Percentiles rank a stretch among this genome's conserved stretches.
Conservation (phyloP, 192 early-diverging fungal species). For the Entomortierella chlamydospora region DNA sequence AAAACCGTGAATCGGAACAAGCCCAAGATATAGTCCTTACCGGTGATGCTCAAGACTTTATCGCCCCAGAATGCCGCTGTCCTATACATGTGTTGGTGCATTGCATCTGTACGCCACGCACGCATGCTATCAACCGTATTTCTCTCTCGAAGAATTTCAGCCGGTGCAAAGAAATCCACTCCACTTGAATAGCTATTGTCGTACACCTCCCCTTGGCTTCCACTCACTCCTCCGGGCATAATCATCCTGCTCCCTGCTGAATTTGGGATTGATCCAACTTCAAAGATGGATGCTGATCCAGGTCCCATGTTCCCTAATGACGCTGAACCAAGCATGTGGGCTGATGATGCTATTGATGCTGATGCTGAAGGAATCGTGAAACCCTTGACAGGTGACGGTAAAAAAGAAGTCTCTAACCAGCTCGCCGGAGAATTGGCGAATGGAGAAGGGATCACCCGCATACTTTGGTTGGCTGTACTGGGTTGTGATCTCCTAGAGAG, state of each 20-base stretch:
- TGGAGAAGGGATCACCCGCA: conserved; percentile 39
- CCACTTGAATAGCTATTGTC: conserved; percentile 2
- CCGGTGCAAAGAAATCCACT: conserved; percentile 19
- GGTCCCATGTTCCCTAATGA: background rate
- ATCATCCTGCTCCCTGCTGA: background rate
- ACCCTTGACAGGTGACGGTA: conserved; percentile 1
- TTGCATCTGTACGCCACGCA: conserved; percentile 63
- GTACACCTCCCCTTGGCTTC: no score
- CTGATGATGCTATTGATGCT: background rate
- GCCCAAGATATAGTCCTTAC: conserved; percentile 49
- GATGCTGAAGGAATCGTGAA: background rate
- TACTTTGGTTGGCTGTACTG: conserved; percentile 11
- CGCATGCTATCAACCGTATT: conserved; percentile 60
- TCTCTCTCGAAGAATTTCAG: conserved; percentile 13
- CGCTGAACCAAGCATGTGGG: background rate
- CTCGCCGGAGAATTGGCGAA: conserved; percentile 32
- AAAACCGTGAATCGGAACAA: no score
- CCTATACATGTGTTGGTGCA: conserved; percentile 60
- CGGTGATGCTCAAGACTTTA: conserved; percentile 69
- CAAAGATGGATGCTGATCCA: conserved; percentile 12
- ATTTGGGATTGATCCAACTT: background rate
- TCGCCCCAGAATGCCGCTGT: conserved; percentile 77
- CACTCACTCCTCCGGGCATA: background rate
- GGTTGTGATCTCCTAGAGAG: conserved; percentile 2
- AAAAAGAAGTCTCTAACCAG: conserved; percentile 18